phyloP scores from a whole-genome alignment of 371 early-diverging fungal species.

The Mortierella sp. region DNA sequence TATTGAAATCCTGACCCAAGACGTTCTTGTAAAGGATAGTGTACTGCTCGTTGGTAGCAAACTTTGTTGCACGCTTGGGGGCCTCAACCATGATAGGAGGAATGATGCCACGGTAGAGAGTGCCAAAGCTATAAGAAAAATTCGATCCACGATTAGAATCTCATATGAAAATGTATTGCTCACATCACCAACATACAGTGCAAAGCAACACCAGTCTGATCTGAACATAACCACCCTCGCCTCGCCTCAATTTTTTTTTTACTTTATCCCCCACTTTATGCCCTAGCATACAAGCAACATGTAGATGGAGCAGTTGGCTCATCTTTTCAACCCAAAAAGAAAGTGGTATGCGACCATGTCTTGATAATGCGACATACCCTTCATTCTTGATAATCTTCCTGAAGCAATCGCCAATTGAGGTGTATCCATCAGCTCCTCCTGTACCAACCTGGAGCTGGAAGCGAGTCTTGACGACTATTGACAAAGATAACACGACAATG shows the following conservation, averaged over 20 bases:
- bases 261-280: background rate
- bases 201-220: background rate
- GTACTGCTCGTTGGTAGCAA: constrained; percentile 95
- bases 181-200: background rate
- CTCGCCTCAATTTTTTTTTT: background rate
- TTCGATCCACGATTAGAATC: background rate
- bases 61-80: constrained; percentile 98
- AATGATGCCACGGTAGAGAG: constrained; percentile 94
- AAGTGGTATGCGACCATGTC: background rate
- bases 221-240: background rate
- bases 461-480: constrained; percentile 93
- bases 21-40: constrained; percentile 75
- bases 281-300: too few relatives aligned
- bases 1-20: constrained; percentile 79
- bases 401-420: constrained; percentile 83
- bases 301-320: too few relatives aligned
- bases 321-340: too few relatives aligned
- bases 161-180: constrained; percentile 4
- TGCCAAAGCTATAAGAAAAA: constrained; percentile 66
- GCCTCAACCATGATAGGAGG: constrained; percentile 98
- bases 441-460: constrained; percentile 92
- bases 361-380: constrained; percentile 67
- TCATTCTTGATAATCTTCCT: constrained; percentile 91
- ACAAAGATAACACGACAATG: too few relatives aligned
- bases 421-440: constrained; percentile 75